phyloP scores from a whole-genome alignment of 192 early-diverging fungal genomes.

The Coemansia sp. region DNA sequence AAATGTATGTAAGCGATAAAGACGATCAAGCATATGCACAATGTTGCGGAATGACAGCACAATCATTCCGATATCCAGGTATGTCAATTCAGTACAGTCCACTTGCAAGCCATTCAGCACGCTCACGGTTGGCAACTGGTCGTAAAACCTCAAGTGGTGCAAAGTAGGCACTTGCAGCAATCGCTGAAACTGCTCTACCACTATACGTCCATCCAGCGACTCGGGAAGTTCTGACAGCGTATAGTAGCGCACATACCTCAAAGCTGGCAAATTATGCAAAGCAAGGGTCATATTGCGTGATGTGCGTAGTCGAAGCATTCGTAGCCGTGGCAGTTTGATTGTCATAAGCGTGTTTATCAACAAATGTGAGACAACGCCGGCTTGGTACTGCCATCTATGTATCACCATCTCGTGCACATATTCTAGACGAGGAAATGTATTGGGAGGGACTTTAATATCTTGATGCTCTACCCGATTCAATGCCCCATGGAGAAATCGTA shows the following conservation, averaged over 20 bases:
- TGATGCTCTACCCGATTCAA: conserved; percentile 1
- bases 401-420: conserved; percentile 11
- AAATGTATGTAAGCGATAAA: conserved; percentile 13
- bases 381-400: conserved; percentile 12
- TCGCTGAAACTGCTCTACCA: conserved; percentile 8
- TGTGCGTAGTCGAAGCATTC: neutral
- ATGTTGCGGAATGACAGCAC: conserved; percentile 11
- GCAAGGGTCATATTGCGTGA: conserved; percentile 11
- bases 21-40: neutral
- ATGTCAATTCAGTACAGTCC: conserved; percentile 3
- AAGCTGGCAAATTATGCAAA: conserved; percentile 1
- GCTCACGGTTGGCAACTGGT: conserved; percentile 20
- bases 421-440: conserved; percentile 16
- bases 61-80: conserved; percentile 22
- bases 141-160: conserved; percentile 8
- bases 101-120: neutral
- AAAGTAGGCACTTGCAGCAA: conserved; percentile 9
- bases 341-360: conserved; percentile 13
- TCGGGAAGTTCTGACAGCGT: neutral
- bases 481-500: conserved; percentile 10
- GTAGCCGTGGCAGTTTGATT: conserved; percentile 9
- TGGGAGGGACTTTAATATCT: neutral
- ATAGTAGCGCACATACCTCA: conserved; percentile 17
- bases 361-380: conserved; percentile 18
- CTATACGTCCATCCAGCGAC: neutral